phyloP scores from a whole-genome alignment of 768 basidiomycete genomes.

The Mycena olivaceomarginata region DNA sequence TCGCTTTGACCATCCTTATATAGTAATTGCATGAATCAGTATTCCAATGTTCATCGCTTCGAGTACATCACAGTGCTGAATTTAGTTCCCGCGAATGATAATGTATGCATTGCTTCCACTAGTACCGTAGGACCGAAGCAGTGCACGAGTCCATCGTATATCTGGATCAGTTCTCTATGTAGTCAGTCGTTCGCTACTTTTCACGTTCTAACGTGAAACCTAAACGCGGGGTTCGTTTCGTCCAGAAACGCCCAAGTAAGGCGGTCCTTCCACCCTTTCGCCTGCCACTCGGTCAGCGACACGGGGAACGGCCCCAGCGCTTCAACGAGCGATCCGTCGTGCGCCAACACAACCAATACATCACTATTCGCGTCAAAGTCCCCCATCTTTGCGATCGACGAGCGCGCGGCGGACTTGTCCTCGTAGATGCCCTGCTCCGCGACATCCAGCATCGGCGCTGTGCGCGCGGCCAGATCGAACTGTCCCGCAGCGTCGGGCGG shows the following conservation, averaged over 20 bases:
- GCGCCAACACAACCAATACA: conserved; percentile 44
- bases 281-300: conserved; percentile 43
- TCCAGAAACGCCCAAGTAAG: conserved; percentile 16
- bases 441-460: conserved; percentile 26
- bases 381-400: conserved; percentile 33
- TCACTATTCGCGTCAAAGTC: conserved; percentile 46
- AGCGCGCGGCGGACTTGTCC: conserved; percentile 27
- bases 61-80: too few relatives aligned
- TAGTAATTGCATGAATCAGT: not conserved
- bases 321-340: conserved; percentile 42
- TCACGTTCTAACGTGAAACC: not conserved
- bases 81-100: too few relatives aligned
- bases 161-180: too few relatives aligned
- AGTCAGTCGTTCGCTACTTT: not conserved
- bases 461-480: conserved; percentile 29
- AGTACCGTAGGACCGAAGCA: too few relatives aligned
- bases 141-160: too few relatives aligned
- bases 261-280: conserved; percentile 43
- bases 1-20: not conserved
- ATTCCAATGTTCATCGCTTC: too few relatives aligned
- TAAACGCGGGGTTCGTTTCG: conserved; percentile 8
- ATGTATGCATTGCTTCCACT: too few relatives aligned
- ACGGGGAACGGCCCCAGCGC: conserved; percentile 40
- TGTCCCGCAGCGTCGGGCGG: conserved; percentile 1
- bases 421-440: conserved; percentile 30